Percentiles rank a stretch among this genome's conserved stretches.
Evolutionary conservation across 192 early-diverging fungal species (phyloP).

Genomic region (Coemansia asiatica): DNA sequence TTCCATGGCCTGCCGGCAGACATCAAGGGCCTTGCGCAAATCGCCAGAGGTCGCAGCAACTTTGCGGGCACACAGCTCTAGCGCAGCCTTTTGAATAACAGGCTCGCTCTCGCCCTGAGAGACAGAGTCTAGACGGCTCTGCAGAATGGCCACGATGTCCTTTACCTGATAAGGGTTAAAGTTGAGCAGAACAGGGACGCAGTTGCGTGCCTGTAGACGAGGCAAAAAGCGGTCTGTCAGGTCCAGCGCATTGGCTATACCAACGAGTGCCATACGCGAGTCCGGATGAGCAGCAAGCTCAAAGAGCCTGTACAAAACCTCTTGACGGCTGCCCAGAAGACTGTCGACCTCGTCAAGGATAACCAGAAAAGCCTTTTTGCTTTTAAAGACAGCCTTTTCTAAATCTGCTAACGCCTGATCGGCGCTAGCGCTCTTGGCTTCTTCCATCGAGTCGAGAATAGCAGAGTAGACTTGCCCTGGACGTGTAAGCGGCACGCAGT

Average conservation of each 20-base stretch:
- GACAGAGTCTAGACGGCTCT: slow-evolving; percentile 71
- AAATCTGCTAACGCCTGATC: slow-evolving; percentile 56
- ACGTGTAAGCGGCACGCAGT: slow-evolving; percentile 83
- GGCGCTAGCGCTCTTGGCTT: slow-evolving; percentile 10
- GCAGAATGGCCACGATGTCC: slow-evolving; percentile 88
- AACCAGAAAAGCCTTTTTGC: slow-evolving; percentile 58
- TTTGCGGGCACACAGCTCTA: slow-evolving; percentile 93
- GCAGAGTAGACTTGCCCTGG: slow-evolving; percentile 69
- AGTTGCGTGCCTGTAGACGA: slow-evolving; percentile 77
- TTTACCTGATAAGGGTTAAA: slow-evolving; percentile 84
- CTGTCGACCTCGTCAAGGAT: slow-evolving; percentile 94
- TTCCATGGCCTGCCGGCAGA: slow-evolving; percentile 86
- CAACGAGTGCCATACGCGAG: slow-evolving; percentile 76
- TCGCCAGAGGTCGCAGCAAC: slow-evolving; percentile 84
- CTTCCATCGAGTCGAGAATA: slow-evolving; percentile 58
- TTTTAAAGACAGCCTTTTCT: slow-evolving; percentile 58
- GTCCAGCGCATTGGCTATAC: slow-evolving; percentile 94
- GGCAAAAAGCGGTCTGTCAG: slow-evolving; percentile 86
- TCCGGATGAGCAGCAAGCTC: slow-evolving; percentile 57
- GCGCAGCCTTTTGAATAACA: slow-evolving; percentile 79
- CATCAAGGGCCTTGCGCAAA: slow-evolving; percentile 73
- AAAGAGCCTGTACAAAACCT: slow-evolving; percentile 87
- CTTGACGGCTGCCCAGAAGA: slow-evolving; percentile 75
- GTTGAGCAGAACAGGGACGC: slow-evolving; percentile 77
- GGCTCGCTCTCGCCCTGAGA: slow-evolving; percentile 35